These are phyloP conservation scores for Lepidopterella palustris DNA, from an alignment of 495 filamentous ascomycete genomes.

Conservation along the genomic window DNA sequence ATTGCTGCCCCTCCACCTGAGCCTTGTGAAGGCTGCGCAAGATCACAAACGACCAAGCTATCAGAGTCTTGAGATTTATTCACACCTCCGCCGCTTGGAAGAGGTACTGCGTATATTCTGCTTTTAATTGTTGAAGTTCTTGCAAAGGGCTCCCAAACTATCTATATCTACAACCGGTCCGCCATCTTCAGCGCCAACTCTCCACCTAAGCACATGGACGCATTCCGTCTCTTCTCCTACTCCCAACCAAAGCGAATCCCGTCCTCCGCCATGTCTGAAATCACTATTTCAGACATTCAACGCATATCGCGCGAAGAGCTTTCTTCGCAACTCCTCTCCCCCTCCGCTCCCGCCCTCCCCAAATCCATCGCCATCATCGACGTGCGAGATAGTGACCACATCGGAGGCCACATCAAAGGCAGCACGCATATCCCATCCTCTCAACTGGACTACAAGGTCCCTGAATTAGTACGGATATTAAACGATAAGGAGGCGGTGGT, in stretches of 20 bases:
- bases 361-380: constrained; percentile 66
- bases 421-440: constrained; percentile 69
- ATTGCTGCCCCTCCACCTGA: too few relatives aligned
- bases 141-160: too few relatives aligned
- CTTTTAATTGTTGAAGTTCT: too few relatives aligned
- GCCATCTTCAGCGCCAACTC: too few relatives aligned
- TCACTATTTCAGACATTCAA: constrained; percentile 10
- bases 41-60: too few relatives aligned
- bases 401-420: constrained; percentile 79
- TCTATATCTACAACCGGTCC: too few relatives aligned
- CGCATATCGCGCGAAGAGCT: constrained; percentile 23
- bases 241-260: not conserved
- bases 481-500: constrained; percentile 74
- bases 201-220: not conserved
- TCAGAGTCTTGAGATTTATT: too few relatives aligned
- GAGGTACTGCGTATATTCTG: too few relatives aligned
- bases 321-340: constrained; percentile 9
- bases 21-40: too few relatives aligned
- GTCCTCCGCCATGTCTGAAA: constrained; percentile 17
- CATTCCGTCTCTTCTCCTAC: not conserved
- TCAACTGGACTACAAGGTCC: constrained; percentile 65
- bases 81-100: too few relatives aligned
- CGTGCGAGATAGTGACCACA: constrained; percentile 83
- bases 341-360: constrained; percentile 7
- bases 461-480: constrained; percentile 74